Base-by-base conservation (phyloP, 331 rosid genomes). In the Malus hybrid region DNA sequence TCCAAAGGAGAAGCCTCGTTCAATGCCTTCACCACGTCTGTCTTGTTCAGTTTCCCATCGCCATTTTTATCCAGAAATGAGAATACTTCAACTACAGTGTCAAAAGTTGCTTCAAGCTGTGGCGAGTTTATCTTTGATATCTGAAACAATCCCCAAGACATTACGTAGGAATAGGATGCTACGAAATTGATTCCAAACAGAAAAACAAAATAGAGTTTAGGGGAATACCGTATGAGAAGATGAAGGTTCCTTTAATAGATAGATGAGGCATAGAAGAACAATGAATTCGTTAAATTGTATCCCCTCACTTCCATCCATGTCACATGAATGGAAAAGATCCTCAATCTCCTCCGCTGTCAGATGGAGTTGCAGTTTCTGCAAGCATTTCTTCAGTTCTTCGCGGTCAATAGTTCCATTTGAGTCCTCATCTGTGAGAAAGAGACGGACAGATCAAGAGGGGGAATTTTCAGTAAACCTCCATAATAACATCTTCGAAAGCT, bases 271-370 rank as follows among this genome's bases (percentile, higher is more conserved):
- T 13, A 93, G 87, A 68, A 91, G 97, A 77, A 88, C 97, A 58
- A 93, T 93, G 64, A 93, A 91, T 76, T 93, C 98, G 26, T 87
- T 93, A 76, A 89, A 91, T 46, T 91, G 91, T 82, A 91, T 91
- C 73, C 96, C 97, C 39, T 88, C 87, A 85, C 91, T 88, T 65
- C 88, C 91, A 82, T 93, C 93, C 36, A 93, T 79, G 77, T 91
- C 98, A 82, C 97, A 93, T 34, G 89, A 91, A 74, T 85, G 79
- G 68, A 91, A 93, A 73, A 93, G 88, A 82, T 85, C 90, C 68
- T 87, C 86, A 75, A 87, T 82, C 63, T 89, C 97, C 72, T 87
- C 76, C 77, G 89, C 90, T 4, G 82, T 86, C 16, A 91, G 81
- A 72, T 80, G 89, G 67, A 91, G 77, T 77, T 91, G 85, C 73